Evolutionary conservation across 768 basidiomycete species (phyloP).

Genomic region (Termitomyces sp.): DNA sequence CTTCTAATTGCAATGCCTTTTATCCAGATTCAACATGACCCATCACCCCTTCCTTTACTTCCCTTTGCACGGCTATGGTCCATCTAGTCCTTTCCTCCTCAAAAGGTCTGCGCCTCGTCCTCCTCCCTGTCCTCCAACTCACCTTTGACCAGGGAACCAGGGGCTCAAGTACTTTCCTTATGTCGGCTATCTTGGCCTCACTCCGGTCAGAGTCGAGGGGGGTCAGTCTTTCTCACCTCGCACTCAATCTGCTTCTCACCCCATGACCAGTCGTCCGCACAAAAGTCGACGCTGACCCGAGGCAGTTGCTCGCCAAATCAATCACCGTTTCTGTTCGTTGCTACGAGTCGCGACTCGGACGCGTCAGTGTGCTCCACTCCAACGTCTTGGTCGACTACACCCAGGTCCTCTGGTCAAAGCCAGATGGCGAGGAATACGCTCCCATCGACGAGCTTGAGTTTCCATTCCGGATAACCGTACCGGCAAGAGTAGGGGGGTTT

Average conservation of each 20-base stretch:
- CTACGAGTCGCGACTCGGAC: slow-evolving; percentile 71
- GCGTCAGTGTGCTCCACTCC: slow-evolving; percentile 48
- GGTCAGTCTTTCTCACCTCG: slow-evolving; percentile 31
- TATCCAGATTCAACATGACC: slow-evolving; percentile 31
- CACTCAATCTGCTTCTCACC: slow-evolving; percentile 8
- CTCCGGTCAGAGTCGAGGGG: slow-evolving; percentile 74
- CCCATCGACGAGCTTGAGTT: slow-evolving; percentile 60
- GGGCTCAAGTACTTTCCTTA: slow-evolving; percentile 69
- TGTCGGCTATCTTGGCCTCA: slow-evolving; percentile 76
- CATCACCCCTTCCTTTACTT: slow-evolving; percentile 22
- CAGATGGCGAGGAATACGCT: slow-evolving; percentile 47
- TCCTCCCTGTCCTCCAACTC: not conserved
- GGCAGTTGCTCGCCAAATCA: slow-evolving; percentile 58
- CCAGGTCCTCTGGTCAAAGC: slow-evolving; percentile 64
- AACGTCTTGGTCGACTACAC: slow-evolving; percentile 66
- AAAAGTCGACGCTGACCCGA: slow-evolving; percentile 62
- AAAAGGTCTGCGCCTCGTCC: slow-evolving; percentile 32
- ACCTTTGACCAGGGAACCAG: slow-evolving; percentile 45
- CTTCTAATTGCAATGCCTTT: slow-evolving; percentile 33
- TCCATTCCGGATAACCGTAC: slow-evolving; percentile 68
- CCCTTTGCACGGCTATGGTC: slow-evolving; percentile 46
- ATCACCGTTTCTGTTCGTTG: slow-evolving; percentile 75
- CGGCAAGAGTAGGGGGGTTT: slow-evolving; percentile 54
- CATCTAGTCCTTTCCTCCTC: slow-evolving; percentile 60
- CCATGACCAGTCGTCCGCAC: slow-evolving; percentile 55